Percentiles rank a stretch among this genome's conserved stretches.
phyloP scores from a whole-genome alignment of 495 filamentous ascomycete genomes.

The Ramalina intermedia region DNA sequence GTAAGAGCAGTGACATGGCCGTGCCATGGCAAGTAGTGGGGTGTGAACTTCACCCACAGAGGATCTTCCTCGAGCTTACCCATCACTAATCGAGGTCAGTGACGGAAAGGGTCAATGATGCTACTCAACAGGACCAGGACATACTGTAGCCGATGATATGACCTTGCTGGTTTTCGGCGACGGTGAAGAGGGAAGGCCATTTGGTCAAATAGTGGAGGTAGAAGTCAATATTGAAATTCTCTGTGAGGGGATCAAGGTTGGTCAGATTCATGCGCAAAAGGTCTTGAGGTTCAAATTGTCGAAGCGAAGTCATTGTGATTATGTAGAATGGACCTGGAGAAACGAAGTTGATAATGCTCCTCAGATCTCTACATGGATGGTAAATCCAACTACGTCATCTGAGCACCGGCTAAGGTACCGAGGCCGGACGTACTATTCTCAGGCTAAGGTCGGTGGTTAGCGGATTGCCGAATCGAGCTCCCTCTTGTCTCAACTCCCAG shows the following conservation, averaged over 20 bases:
- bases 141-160: slow-evolving; percentile 88
- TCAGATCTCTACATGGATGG: too few relatives aligned
- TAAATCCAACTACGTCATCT: too few relatives aligned
- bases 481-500: too few relatives aligned
- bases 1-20: slow-evolving; percentile 95
- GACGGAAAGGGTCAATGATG: neutral
- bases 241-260: slow-evolving; percentile 84
- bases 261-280: slow-evolving; percentile 71
- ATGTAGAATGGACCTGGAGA: too few relatives aligned
- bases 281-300: slow-evolving; percentile 56
- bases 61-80: slow-evolving; percentile 89
- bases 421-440: too few relatives aligned
- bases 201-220: slow-evolving; percentile 88
- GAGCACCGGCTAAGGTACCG: too few relatives aligned
- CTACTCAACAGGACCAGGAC: slow-evolving; percentile 8
- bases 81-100: slow-evolving; percentile 50
- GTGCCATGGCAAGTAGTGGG: slow-evolving; percentile 91
- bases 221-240: slow-evolving; percentile 90
- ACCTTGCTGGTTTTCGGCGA: slow-evolving; percentile 65
- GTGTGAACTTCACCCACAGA: slow-evolving; percentile 47
- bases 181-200: slow-evolving; percentile 87
- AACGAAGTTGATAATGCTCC: too few relatives aligned
- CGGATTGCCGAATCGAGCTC: too few relatives aligned
- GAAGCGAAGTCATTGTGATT: slow-evolving; percentile 47
- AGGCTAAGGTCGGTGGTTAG: too few relatives aligned